Conservation (phyloP, 306 rosid genomes). For the Casuarina equisetifolia region DNA sequence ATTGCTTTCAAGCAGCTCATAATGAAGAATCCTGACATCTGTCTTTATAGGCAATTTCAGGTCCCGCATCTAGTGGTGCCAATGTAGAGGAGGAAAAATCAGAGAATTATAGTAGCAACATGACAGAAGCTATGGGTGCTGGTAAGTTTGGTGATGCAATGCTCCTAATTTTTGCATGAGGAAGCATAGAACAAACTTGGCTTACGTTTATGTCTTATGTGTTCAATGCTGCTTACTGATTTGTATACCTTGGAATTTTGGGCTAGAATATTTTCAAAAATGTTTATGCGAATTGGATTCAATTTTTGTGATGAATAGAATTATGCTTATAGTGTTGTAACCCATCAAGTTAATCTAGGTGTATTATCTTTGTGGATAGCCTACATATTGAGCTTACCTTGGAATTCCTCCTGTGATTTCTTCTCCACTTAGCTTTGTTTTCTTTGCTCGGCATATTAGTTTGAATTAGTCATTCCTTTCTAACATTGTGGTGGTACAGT, state of each 20-base stretch:
- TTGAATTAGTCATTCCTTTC: constrained; percentile 22
- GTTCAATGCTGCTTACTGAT: constrained; percentile 14
- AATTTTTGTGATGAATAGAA: not conserved
- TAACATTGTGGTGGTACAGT: constrained; percentile 49
- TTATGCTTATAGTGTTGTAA: constrained; percentile 12
- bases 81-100: constrained; percentile 65
- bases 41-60: constrained; percentile 64
- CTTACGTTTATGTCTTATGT: constrained; percentile 13
- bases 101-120: constrained; percentile 65
- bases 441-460: constrained; percentile 10
- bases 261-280: constrained; percentile 10
- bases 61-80: constrained; percentile 59
- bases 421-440: not conserved
- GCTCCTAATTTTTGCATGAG: constrained; percentile 17
- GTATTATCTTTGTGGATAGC: not conserved
- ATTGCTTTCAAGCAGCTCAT: not conserved
- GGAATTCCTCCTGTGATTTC: not conserved
- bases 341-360: constrained; percentile 10
- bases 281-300: not conserved
- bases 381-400: not conserved
- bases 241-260: not conserved
- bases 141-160: constrained; percentile 55
- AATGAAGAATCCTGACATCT: constrained; percentile 17
- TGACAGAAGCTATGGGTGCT: constrained; percentile 98
- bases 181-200: constrained; percentile 10